Percentiles rank a stretch among this genome's conserved stretches.
Evolutionary conservation across 2,329 filamentous ascomycete genomes (phyloP).

Genomic region (Ceratocystis papillata): DNA sequence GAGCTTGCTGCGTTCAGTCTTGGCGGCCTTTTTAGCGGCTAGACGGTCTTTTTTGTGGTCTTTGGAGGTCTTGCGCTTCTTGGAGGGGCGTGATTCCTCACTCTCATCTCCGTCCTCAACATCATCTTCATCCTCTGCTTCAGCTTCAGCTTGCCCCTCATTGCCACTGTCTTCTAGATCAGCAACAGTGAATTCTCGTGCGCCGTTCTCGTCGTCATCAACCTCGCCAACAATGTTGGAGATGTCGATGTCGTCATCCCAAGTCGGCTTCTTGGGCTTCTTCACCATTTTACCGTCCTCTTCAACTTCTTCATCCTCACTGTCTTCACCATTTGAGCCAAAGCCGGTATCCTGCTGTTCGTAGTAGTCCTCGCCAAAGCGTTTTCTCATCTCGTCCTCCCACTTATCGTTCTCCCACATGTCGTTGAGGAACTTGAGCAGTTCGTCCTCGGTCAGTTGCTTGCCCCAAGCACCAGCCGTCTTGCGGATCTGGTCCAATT

Average conservation of each 20-base stretch:
- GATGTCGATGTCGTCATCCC: slow-evolving; percentile 97
- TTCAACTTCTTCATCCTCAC: slow-evolving; percentile 48
- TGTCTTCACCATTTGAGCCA: slow-evolving; percentile 55
- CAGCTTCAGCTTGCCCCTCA: slow-evolving; percentile 26
- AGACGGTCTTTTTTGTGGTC: slow-evolving; percentile 50
- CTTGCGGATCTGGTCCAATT: slow-evolving; percentile 77
- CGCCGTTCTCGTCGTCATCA: slow-evolving; percentile 48
- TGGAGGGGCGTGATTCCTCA: slow-evolving; percentile 37
- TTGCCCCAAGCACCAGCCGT: slow-evolving; percentile 69
- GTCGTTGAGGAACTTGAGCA: slow-evolving; percentile 72
- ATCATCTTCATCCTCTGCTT: slow-evolving; percentile 32
- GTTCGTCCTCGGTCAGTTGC: slow-evolving; percentile 61
- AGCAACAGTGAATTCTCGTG: slow-evolving; percentile 42
- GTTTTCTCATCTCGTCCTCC: slow-evolving; percentile 79
- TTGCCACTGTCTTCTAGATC: slow-evolving; percentile 40
- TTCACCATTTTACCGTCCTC: slow-evolving; percentile 38
- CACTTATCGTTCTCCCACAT: slow-evolving; percentile 83
- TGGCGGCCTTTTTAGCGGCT: slow-evolving; percentile 57
- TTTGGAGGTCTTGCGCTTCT: slow-evolving; percentile 50
- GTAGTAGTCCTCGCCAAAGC: slow-evolving; percentile 89
- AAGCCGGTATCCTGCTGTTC: slow-evolving; percentile 56
- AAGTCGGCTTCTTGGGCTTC: slow-evolving; percentile 68
- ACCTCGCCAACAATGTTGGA: slow-evolving; percentile 83
- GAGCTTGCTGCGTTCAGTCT: slow-evolving; percentile 69
- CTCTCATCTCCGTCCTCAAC: slow-evolving; percentile 33